Conservation (phyloP, 2,329 filamentous ascomycete genomes). For the Raffaelea ambrosiae region DNA sequence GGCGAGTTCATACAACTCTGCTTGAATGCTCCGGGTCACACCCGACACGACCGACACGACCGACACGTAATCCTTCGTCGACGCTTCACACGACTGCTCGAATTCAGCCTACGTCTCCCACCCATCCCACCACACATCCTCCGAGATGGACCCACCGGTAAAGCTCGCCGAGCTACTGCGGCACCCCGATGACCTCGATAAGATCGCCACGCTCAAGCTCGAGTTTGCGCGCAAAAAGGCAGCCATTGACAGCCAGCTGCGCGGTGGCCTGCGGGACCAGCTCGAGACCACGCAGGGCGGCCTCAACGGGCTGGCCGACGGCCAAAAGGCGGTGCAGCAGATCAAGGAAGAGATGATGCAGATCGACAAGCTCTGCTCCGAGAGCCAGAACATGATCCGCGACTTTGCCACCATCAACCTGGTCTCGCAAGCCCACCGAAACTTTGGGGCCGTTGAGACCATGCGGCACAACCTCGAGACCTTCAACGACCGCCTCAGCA, state of each 20-base stretch:
- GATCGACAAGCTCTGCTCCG: conserved; percentile 94
- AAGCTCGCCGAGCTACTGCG: conserved; percentile 90
- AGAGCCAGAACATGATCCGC: conserved; percentile 94
- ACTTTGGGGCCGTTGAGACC: conserved; percentile 87
- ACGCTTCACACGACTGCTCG: too few species aligned
- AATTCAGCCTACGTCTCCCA: too few species aligned
- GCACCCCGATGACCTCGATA: conserved; percentile 95
- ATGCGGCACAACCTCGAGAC: conserved; percentile 88
- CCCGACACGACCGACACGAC: neutral
- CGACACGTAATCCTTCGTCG: neutral
- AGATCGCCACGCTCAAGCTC: conserved; percentile 79
- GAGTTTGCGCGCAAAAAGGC: conserved; percentile 94
- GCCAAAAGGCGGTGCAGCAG: conserved; percentile 80
- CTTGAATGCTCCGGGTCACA: neutral
- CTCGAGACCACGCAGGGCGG: conserved; percentile 89
- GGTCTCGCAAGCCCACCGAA: conserved; percentile 88
- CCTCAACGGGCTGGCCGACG: conserved; percentile 81
- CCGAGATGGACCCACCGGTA: conserved; percentile 39
- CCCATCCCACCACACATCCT: too few species aligned
- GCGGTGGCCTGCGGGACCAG: conserved; percentile 81
- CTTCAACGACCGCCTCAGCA: conserved; percentile 69
- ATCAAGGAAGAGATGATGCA: conserved; percentile 99
- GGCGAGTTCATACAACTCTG: neutral
- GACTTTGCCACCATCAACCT: conserved; percentile 92
- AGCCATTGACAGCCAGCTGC: conserved; percentile 82